phyloP scores from a whole-genome alignment of 2,329 filamentous ascomycete species.

The Calonectria montana region DNA sequence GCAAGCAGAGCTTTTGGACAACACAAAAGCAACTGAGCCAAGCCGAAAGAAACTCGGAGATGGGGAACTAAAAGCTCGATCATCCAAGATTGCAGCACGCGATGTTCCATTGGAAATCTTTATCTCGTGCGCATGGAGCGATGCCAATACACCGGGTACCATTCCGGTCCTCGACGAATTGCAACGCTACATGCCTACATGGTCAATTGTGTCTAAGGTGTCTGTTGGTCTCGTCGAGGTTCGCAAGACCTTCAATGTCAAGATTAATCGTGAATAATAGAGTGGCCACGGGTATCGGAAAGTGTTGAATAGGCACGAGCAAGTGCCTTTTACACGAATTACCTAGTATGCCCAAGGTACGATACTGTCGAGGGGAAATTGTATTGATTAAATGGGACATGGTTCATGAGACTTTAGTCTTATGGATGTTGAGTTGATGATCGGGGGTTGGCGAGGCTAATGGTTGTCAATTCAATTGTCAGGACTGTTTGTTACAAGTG shows the following conservation, averaged over 20 bases:
- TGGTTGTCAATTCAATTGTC: not conserved
- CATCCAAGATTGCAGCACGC: not conserved
- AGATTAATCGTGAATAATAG: not conserved
- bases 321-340: not conserved
- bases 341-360: too few species aligned
- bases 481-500: not conserved
- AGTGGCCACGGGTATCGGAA: not conserved
- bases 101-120: conserved; percentile 64
- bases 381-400: not conserved
- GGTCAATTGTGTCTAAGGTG: conserved; percentile 82
- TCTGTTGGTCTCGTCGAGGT: conserved; percentile 86
- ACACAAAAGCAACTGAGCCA: not conserved
- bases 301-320: not conserved
- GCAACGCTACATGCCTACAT: conserved; percentile 78
- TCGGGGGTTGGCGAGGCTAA: not conserved
- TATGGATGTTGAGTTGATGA: not conserved
- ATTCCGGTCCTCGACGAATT: conserved; percentile 90
- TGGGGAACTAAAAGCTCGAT: conserved; percentile 30
- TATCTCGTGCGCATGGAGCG: conserved; percentile 87
- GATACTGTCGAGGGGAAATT: not conserved
- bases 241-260: conserved; percentile 66
- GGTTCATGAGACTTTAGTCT: not conserved
- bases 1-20: not conserved
- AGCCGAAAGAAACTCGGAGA: not conserved
- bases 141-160: conserved; percentile 76